Evolutionary conservation across 345 rosid genomes (phyloP).

Genomic region (Noccaea caerulescens): DNA sequence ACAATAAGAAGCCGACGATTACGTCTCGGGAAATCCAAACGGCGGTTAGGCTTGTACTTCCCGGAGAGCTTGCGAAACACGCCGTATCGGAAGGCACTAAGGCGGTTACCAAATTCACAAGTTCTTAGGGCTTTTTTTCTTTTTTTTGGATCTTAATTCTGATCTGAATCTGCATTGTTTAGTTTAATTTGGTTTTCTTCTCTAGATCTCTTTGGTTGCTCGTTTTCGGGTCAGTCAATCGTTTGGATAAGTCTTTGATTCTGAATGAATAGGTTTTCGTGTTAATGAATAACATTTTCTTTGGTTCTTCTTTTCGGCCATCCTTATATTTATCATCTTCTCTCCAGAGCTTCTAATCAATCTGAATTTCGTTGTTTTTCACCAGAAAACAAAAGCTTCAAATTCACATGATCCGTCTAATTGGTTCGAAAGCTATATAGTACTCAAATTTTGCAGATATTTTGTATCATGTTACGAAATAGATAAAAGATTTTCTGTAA

Average conservation of each 20-base stretch:
- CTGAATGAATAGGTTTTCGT: neutral
- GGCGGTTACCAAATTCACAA: slow-evolving; percentile 47
- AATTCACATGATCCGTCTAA: no score
- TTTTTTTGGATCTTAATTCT: neutral
- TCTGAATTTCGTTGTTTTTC: no score
- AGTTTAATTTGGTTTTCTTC: neutral
- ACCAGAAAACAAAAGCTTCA: no score
- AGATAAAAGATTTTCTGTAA: no score
- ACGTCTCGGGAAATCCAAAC: slow-evolving; percentile 45
- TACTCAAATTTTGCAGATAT: no score
- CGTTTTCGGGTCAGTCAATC: neutral
- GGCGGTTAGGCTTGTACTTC: slow-evolving; percentile 43
- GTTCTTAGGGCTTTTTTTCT: slow-evolving; percentile 29
- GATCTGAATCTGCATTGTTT: neutral
- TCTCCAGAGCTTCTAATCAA: no score
- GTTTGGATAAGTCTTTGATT: neutral
- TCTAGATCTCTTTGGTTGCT: neutral
- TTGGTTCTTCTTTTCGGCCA: no score
- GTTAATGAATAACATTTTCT: slow-evolving; percentile 7
- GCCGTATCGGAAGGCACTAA: slow-evolving; percentile 46
- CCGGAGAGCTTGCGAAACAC: slow-evolving; percentile 46
- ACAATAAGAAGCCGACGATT: slow-evolving; percentile 44
- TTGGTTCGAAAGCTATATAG: no score
- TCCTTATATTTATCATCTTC: neutral
- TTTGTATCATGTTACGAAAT: no score